Conservation (phyloP, 352 stramenopile species). For the Peronospora tabacina region DNA sequence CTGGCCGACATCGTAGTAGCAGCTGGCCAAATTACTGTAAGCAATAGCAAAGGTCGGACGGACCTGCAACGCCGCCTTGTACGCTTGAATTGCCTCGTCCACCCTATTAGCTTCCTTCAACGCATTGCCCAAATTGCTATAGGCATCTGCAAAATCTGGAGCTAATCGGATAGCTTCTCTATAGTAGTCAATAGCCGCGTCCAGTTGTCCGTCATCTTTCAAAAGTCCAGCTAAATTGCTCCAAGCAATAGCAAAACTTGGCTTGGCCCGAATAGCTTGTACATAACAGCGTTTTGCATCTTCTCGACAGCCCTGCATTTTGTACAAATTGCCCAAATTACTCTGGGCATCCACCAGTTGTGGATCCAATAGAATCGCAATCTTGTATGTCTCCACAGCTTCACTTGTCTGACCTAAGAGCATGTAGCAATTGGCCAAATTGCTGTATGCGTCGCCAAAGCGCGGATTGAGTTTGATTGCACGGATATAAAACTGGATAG, state of each 20-base stretch:
- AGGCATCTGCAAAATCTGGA: constrained; percentile 79
- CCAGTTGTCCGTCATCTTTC: constrained; percentile 85
- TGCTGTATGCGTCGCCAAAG: constrained; percentile 90
- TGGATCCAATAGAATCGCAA: constrained; percentile 86
- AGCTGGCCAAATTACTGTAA: constrained; percentile 86
- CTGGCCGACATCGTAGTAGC: constrained; percentile 85
- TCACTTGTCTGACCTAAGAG: constrained; percentile 84
- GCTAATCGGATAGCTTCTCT: constrained; percentile 71
- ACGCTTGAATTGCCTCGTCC: constrained; percentile 74
- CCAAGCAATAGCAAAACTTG: constrained; percentile 89
- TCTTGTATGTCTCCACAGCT: constrained; percentile 91
- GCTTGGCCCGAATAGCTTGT: constrained; percentile 84
- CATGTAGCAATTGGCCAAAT: constrained; percentile 89
- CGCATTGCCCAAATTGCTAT: constrained; percentile 83
- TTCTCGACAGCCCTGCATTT: constrained; percentile 74
- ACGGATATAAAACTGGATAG: constrained; percentile 90
- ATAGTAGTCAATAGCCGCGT: constrained; percentile 82
- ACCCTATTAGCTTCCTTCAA: constrained; percentile 71
- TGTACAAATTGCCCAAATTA: constrained; percentile 93
- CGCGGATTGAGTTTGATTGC: constrained; percentile 90
- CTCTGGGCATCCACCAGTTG: constrained; percentile 89
- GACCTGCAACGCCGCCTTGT: constrained; percentile 76
- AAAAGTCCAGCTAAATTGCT: constrained; percentile 88
- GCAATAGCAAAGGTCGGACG: constrained; percentile 89
- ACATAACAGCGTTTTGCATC: constrained; percentile 88